Base-by-base conservation (phyloP, 176 grass and related monocot species). In the Triticum turgidum region DNA sequence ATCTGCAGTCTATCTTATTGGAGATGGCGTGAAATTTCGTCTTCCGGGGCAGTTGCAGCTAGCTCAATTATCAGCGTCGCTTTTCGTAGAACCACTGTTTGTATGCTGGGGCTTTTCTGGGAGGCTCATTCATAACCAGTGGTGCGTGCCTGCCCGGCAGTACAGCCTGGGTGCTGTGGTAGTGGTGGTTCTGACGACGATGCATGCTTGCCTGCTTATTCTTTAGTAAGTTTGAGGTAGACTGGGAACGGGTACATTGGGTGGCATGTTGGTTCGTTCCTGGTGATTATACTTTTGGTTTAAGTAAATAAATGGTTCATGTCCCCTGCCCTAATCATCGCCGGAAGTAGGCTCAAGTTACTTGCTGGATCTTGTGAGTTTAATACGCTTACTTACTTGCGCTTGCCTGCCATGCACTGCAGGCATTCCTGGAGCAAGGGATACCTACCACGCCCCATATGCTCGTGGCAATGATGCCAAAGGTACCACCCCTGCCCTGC, bases 391-490 rank as follows among this genome's bases (percentile, higher is more conserved):
- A 39, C 38, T 39, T 41, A 9, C 4, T 56, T 56, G 17, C 17
- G 66, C 35, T 62, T 81, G 42, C 41, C 80, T 61, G 14, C 41
- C 84, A 21, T 80, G 61, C 77, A 41, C 88, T 87, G 71, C 87
- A 99, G 97, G 94, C 92, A 70, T 97, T 99, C 93, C 90, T 97
- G 72, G 90, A 94, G 75, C 83, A 99, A 93, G 97, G 97, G 38
- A 90, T 97, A 90, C 97, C 97, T 59, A 86, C 94, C 74, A 94
- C 62, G 41, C 90, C 97, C 33, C 90, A 94, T 34, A 89, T 87
- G 83, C 90, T 97, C 63, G 87, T 99, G 79, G 87, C 90, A n/a
- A 89, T 93, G 90, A 96, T 97, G 94, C 83, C 85, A 24, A 99
- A 99, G 97, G 92, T 99, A 88, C 59, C 56, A 3, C 61, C 11